phyloP scores from a whole-genome alignment of 179 eudicot species.

The Gypsophila paniculata region DNA sequence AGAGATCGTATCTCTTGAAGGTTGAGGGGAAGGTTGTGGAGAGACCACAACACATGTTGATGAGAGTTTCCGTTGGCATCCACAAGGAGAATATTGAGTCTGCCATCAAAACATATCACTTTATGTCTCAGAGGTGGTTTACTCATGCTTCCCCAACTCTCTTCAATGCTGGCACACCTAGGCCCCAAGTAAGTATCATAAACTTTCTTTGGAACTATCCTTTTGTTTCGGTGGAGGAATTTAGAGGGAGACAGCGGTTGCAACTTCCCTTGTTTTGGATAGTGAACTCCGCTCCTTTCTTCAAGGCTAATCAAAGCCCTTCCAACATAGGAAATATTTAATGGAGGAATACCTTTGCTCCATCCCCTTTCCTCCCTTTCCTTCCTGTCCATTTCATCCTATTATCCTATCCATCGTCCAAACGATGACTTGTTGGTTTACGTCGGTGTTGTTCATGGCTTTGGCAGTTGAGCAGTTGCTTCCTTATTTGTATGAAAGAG shows the following conservation, averaged over 20 bases:
- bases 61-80: constrained; percentile 97
- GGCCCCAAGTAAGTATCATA: constrained; percentile 65
- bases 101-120: constrained; percentile 72
- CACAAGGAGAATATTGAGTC: constrained; percentile 92
- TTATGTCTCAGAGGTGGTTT: constrained; percentile 97
- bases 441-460: background rate
- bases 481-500: constrained; percentile 86
- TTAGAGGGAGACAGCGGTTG: too few relatives aligned
- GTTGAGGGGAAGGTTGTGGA: constrained; percentile 73
- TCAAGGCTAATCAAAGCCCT: too few relatives aligned
- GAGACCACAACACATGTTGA: constrained; percentile 96
- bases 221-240: background rate
- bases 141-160: constrained; percentile 98
- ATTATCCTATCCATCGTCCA: background rate
- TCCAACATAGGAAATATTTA: too few relatives aligned
- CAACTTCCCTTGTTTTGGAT: too few relatives aligned
- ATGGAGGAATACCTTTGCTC: too few relatives aligned
- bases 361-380: background rate
- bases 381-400: background rate
- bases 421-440: background rate
- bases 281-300: too few relatives aligned
- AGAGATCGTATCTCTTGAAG: constrained; percentile 86
- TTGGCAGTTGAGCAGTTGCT: constrained; percentile 90
- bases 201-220: background rate
- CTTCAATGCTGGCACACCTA: constrained; percentile 91